Evolutionary conservation across 441 rosid genomes (phyloP), one percentile per base, ranked within the genome.

Genomic region (Breynia disticha): DNA sequence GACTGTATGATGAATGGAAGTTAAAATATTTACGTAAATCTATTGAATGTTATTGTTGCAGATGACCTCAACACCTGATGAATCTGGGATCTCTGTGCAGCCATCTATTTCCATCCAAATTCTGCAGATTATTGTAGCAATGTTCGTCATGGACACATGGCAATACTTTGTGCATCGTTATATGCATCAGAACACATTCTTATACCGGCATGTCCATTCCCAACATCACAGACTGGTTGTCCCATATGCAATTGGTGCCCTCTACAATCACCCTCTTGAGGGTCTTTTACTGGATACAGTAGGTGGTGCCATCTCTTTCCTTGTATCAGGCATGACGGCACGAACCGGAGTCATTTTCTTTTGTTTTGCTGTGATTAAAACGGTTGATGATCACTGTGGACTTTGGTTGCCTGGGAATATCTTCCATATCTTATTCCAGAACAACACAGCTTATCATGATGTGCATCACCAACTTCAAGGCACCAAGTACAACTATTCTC

Each of bases 361-460:
- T 72, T 83, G 89, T 76, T 79, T 87, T 50, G 78, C 81, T 5
- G 76, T 78, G 42, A 59, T 81, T 15, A 87, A 87, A 65, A 74
- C 88, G 1, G 82, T 81, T 3, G 93, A 84, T 60, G 88, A 84
- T 58, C 93, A 81, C 44, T 84, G 80, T 47, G 89, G 89, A 52
- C 81, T 83, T 48, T 71, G 82, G 77, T 63, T 87, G 66, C 89
- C 95, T 21, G 86, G 89, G 59, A 87, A 78, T 60, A 54, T 81
- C 47, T 78, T 86, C 75, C 87, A 78, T 56, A 50, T 73, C 12
- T 58, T 75, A 50, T 78, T 84, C 70, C 76, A 69, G 63, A 82
- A 84, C 73, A 84, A 84, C 73, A 77, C 79, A 21, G 89, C 94
- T 10, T 83, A 80, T 55, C 91, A 86, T n/a, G 91, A 83, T 69